Percentiles rank a stretch among this genome's conserved stretches.
phyloP scores from a whole-genome alignment of 2,329 filamentous ascomycete species.

The Monosporascus sp. region DNA sequence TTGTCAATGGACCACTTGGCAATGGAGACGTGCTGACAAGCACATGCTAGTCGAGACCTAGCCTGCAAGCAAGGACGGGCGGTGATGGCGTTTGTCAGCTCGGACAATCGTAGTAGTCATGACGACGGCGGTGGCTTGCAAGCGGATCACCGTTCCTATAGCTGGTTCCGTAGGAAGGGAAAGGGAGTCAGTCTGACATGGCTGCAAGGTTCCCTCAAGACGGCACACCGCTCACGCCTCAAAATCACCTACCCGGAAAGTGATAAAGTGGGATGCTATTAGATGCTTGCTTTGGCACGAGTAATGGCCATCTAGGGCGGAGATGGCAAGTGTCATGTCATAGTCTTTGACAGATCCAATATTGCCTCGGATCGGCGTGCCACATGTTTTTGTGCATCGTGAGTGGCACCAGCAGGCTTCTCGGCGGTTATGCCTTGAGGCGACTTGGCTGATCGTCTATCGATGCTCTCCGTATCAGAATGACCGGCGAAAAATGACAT shows the following conservation, averaged over 20 bases:
- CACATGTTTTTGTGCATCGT: slow-evolving; percentile 13
- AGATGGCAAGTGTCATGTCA: slow-evolving; percentile 5
- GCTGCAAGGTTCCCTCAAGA: slow-evolving; percentile 6
- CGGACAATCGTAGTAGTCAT: slow-evolving; percentile 1
- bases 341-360: slow-evolving; percentile 2
- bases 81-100: slow-evolving; percentile 10
- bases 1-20: slow-evolving; percentile 10
- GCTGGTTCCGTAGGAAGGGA: slow-evolving; percentile 2
- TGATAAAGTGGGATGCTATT: slow-evolving; percentile 8
- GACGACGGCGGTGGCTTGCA: slow-evolving; percentile 1
- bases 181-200: slow-evolving; percentile 13
- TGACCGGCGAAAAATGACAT: slow-evolving; percentile 8
- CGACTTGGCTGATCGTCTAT: slow-evolving; percentile 10
- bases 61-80: not conserved
- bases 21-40: not conserved
- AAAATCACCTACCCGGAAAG: slow-evolving; percentile 13
- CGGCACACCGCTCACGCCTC: no score
- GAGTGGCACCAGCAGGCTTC: slow-evolving; percentile 12
- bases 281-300: slow-evolving; percentile 5
- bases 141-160: slow-evolving; percentile 8
- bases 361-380: slow-evolving; percentile 6
- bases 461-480: slow-evolving; percentile 10
- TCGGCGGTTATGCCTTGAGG: slow-evolving; percentile 16
- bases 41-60: not conserved
- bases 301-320: slow-evolving; percentile 11